Conservation (phyloP, 2,329 filamentous ascomycete genomes). For the Colletotrichum siamense region DNA sequence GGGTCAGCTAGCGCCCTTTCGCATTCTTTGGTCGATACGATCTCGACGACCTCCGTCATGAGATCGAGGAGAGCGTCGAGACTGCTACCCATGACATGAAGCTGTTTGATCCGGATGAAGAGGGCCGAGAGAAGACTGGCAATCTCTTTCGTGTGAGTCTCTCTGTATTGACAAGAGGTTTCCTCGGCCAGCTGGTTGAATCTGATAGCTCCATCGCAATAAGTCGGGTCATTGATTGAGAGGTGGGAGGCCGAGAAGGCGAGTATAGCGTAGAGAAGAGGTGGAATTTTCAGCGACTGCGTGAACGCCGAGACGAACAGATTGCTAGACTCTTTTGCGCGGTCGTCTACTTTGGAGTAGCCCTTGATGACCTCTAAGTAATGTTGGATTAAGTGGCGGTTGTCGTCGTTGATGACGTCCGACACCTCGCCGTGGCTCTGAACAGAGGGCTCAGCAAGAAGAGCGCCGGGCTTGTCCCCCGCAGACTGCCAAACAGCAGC, state of each 20-base stretch:
- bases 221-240: neutral
- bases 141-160: neutral
- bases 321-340: neutral
- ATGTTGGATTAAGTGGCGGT: neutral
- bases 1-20: neutral
- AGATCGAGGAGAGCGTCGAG: neutral
- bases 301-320: neutral
- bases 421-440: neutral
- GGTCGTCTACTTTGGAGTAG: neutral
- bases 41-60: neutral
- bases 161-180: neutral
- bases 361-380: neutral
- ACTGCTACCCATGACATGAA: neutral
- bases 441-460: neutral
- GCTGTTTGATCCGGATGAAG: neutral
- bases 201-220: neutral
- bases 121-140: neutral
- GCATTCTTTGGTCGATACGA: neutral
- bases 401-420: neutral
- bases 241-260: neutral
- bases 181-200: neutral
- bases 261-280: neutral
- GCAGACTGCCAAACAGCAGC: neutral
- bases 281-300: neutral
- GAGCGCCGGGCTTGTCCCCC: accelerated